phyloP scores from a whole-genome alignment of 169 alveolate species.

The Plasmodium inui region DNA sequence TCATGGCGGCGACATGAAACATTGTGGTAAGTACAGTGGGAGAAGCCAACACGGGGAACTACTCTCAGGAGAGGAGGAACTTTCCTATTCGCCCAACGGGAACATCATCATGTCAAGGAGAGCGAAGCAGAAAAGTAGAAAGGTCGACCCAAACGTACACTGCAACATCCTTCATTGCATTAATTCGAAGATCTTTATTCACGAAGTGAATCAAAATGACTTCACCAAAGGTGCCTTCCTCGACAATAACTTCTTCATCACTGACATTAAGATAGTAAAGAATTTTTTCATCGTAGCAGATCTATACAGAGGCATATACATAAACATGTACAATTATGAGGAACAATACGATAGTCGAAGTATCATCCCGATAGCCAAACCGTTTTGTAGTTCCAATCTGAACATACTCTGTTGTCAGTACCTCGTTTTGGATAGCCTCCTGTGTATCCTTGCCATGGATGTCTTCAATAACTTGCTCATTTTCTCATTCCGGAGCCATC shows the following conservation, averaged over 20 bases:
- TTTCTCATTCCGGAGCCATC: conserved; percentile 12
- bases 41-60: neutral
- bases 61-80: neutral
- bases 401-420: conserved; percentile 54
- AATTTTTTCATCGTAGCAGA: conserved; percentile 54
- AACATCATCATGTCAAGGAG: neutral
- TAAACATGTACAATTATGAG: conserved; percentile 65
- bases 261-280: conserved; percentile 32
- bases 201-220: conserved; percentile 33
- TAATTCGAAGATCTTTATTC: conserved; percentile 39
- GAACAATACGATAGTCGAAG: conserved; percentile 68
- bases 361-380: conserved; percentile 46
- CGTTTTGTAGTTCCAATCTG: conserved; percentile 20
- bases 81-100: neutral
- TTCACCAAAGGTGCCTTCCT: conserved; percentile 70
- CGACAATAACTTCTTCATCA: conserved; percentile 54
- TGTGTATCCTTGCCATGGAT: conserved; percentile 64
- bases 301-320: conserved; percentile 42
- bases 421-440: conserved; percentile 6
- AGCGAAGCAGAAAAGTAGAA: neutral
- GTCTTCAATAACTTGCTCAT: conserved; percentile 27
- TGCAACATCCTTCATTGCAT: conserved; percentile 31
- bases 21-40: neutral
- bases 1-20: neutral
- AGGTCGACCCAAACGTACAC: neutral